Conservation (phyloP, 257 asterid genomes). For the Solanum bukasovii region DNA sequence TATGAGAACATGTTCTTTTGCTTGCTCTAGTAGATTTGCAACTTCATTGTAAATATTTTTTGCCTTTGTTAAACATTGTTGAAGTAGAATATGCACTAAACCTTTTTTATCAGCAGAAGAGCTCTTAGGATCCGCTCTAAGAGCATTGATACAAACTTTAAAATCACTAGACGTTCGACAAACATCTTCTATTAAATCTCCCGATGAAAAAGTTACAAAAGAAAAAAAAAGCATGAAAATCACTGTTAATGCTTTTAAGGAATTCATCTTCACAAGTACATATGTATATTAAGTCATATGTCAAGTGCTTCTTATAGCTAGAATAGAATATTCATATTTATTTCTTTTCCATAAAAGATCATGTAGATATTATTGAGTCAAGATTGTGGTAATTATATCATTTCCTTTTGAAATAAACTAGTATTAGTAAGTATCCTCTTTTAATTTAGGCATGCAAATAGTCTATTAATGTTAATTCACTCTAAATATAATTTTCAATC, state of each 20-base stretch:
- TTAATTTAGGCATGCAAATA: not conserved
- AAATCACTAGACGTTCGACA: not conserved
- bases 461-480: not conserved
- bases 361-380: not conserved
- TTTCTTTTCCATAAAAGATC: not conserved
- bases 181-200: not conserved
- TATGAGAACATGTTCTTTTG: not conserved
- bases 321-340: not conserved
- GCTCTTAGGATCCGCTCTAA: not conserved
- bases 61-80: not conserved
- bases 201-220: not conserved
- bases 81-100: not conserved
- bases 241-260: not conserved
- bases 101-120: not conserved
- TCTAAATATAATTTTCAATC: no score
- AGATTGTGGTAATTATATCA: not conserved
- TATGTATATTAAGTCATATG: not conserved
- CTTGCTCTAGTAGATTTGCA: not conserved
- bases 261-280: not conserved
- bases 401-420: not conserved
- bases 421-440: not conserved
- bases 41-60: not conserved
- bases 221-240: not conserved
- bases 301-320: not conserved
- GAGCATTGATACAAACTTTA: not conserved